A percentile compares a stretch with the other conserved stretches of the same genome.
These are phyloP conservation scores for Paraphoma chrysanthemicola DNA, from an alignment of 2,329 filamentous ascomycete genomes.

Conservation along the genomic window DNA sequence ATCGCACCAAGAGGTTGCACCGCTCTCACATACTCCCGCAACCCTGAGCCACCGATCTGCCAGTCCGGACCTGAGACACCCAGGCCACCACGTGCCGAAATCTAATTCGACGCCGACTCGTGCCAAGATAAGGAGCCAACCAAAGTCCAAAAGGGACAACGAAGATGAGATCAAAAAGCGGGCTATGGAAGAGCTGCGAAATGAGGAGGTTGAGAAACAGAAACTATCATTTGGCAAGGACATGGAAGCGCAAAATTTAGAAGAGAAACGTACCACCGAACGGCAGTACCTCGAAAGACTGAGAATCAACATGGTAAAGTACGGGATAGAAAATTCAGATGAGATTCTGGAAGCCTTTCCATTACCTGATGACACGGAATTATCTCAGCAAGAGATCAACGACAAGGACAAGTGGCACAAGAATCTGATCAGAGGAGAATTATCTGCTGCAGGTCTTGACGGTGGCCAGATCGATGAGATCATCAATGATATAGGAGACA, in stretches of 20 bases:
- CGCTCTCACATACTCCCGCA: background rate
- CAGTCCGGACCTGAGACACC: background rate
- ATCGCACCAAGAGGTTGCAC: background rate
- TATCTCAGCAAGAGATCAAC: background rate
- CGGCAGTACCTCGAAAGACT: background rate
- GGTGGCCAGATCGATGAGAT: constrained; percentile 1
- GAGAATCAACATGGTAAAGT: background rate
- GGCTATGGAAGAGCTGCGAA: background rate
- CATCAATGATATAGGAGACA: background rate
- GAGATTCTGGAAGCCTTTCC: background rate
- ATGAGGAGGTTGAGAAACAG: background rate
- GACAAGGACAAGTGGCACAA: constrained; percentile 2
- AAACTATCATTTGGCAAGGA: background rate
- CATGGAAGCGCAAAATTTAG: background rate
- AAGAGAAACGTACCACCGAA: background rate
- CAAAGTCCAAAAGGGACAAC: background rate
- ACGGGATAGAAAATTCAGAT: background rate
- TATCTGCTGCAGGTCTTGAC: background rate
- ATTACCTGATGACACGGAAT: background rate
- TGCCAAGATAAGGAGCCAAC: background rate
- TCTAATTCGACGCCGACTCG: background rate
- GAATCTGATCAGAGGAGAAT: background rate
- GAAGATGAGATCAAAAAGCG: background rate
- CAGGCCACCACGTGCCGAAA: background rate
- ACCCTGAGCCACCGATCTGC: background rate